These are phyloP conservation scores for Asterophora parasitica DNA, from an alignment of 768 basidiomycete species.

Conservation along the genomic window DNA sequence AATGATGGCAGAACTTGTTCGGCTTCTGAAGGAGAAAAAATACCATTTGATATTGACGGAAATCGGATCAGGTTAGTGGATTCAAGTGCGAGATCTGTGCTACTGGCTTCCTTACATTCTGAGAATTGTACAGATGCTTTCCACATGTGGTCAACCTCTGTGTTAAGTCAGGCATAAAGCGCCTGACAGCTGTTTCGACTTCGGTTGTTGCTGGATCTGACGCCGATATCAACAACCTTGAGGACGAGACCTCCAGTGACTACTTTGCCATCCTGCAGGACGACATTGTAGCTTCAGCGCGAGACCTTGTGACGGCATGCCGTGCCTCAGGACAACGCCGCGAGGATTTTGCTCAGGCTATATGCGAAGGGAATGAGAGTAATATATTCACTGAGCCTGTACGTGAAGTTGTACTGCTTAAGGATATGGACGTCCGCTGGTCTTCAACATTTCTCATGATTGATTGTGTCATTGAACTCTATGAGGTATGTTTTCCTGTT, in stretches of 20 bases:
- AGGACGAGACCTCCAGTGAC: background rate
- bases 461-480: conserved; percentile 21
- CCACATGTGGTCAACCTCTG: conserved; percentile 17
- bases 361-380: conserved; percentile 9
- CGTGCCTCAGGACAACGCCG: conserved; percentile 15
- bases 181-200: conserved; percentile 1
- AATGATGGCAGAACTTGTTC: background rate
- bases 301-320: conserved; percentile 9
- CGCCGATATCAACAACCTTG: background rate
- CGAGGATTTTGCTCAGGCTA: conserved; percentile 1
- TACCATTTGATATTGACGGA: conserved; percentile 1
- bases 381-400: conserved; percentile 12
- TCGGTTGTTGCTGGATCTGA: background rate
- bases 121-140: conserved; percentile 20
- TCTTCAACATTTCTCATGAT: conserved; percentile 31
- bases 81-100: too few relatives aligned
- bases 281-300: conserved; percentile 4
- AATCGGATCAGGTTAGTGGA: conserved; percentile 2
- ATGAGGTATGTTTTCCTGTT: conserved; percentile 16
- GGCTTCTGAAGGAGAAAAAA: too few relatives aligned
- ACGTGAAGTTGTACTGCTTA: conserved; percentile 16
- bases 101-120: too few relatives aligned
- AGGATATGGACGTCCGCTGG: conserved; percentile 26
- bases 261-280: conserved; percentile 1
- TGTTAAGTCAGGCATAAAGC: conserved; percentile 12